Evolutionary conservation across 2,329 filamentous ascomycete genomes (phyloP), one percentile per base, ranked within the genome.

Genomic region (Xylariaceae sp.): DNA sequence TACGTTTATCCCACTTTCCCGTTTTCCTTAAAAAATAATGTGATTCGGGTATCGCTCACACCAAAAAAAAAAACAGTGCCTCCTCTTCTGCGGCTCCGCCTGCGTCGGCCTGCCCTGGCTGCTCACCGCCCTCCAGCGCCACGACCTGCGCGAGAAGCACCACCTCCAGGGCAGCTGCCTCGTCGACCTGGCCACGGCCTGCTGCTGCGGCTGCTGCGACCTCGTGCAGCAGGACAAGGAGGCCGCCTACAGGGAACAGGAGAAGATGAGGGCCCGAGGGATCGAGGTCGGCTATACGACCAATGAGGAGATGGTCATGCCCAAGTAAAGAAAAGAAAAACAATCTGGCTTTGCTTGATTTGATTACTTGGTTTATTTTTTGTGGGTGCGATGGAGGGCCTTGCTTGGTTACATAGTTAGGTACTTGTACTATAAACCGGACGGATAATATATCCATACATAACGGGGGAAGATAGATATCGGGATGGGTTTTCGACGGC

Each of bases 211-310:
- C 15, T 61, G 63, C 56, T 73, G 69, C 55, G 56, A 60, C 31
- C 52, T 71, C 16, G 59, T 67, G 36, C 69, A 72, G 64, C 53
- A 62, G 44, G 68, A 71, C 27, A 72, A 71, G 64, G 69, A 73
- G 57, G 59, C 61, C 2, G 58, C 56, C 34, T 50, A 62, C 42
- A 28, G 26, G 7, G 8, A 5, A 28, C 5, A n/a, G 8, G 26
- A 11, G 65, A 28, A n/a, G 7, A 5, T 9, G 13, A 28, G 26
- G 8, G 26, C 7, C 5, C 7, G 26, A n/a, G n/a, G 7, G 26
- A 28, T 28, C 21, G n/a, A 24, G 21, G 26, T 13, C n/a, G 26
- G 26, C 8, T 28, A 28, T 13, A 9, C 26, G 26, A 28, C 26
- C n/a, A 28, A 28, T 13, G 26, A 28, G 26, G 26, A 28, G 26